Conservation (phyloP, 2,329 filamentous ascomycete genomes). For the Alternaria dauci region DNA sequence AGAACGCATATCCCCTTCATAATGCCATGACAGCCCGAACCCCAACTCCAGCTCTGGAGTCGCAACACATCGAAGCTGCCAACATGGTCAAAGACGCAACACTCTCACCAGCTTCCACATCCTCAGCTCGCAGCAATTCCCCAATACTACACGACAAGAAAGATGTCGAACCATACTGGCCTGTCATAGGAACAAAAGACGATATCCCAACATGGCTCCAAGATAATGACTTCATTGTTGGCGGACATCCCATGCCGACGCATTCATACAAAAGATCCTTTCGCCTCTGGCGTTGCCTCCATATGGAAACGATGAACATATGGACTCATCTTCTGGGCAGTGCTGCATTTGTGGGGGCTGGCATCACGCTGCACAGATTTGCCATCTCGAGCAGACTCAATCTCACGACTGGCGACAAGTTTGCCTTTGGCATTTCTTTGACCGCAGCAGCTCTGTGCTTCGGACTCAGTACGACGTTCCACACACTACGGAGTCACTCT, state of each 20-base stretch:
- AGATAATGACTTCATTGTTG: background rate
- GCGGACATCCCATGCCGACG: background rate
- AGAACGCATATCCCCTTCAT: background rate
- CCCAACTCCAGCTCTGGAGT: background rate
- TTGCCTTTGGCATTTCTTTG: background rate
- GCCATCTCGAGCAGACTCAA: background rate
- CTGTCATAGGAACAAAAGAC: background rate
- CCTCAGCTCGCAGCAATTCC: accelerated
- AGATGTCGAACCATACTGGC: background rate
- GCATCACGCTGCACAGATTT: background rate
- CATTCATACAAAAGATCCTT: constrained; percentile 6
- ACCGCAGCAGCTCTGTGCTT: background rate
- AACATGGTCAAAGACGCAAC: too few relatives aligned
- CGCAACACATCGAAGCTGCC: background rate
- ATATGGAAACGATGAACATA: constrained; percentile 11
- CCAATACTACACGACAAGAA: accelerated
- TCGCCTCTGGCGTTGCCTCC: constrained; percentile 6
- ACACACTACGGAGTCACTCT: constrained; percentile 42
- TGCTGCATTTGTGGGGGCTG: constrained; percentile 23
- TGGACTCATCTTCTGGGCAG: constrained; percentile 8
- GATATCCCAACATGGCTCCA: background rate
- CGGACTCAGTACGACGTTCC: constrained; percentile 20
- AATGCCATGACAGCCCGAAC: background rate
- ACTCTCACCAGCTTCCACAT: accelerated
- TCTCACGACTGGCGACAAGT: background rate